Conservation (phyloP, 306 rosid genomes). For the Medicago ruthenica region DNA sequence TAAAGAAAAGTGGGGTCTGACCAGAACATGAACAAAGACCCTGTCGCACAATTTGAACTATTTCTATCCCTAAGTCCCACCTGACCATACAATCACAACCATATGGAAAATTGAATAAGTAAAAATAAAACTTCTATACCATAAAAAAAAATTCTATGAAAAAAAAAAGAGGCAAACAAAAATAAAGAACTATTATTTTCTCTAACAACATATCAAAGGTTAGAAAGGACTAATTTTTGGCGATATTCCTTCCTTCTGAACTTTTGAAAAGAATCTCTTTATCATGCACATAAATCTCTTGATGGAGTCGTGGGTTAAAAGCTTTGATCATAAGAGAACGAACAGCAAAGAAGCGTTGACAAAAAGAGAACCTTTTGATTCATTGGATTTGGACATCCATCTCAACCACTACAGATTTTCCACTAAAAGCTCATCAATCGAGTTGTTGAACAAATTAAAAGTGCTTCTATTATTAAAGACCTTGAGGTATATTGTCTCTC, state of each 20-base stretch:
- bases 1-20: no score
- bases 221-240: not conserved
- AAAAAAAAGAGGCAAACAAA: not conserved
- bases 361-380: not conserved
- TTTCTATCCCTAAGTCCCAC: not conserved
- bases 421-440: conserved; percentile 29
- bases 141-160: no score
- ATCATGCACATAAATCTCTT: conserved; percentile 8
- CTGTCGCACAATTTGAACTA: not conserved
- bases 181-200: not conserved
- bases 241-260: not conserved
- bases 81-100: not conserved
- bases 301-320: conserved; percentile 2
- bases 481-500: not conserved
- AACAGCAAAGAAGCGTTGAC: conserved; percentile 7
- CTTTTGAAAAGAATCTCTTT: not conserved
- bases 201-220: not conserved
- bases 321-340: conserved; percentile 6
- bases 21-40: not conserved
- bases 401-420: conserved; percentile 31
- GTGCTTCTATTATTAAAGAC: conserved; percentile 5
- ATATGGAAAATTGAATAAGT: not conserved
- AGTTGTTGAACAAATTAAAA: conserved; percentile 34
- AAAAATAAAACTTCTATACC: no score
- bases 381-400: conserved; percentile 35